These are phyloP conservation scores for Arthrobotrys conoides DNA, from an alignment of 2,329 filamentous ascomycete genomes.

Conservation along the genomic window DNA sequence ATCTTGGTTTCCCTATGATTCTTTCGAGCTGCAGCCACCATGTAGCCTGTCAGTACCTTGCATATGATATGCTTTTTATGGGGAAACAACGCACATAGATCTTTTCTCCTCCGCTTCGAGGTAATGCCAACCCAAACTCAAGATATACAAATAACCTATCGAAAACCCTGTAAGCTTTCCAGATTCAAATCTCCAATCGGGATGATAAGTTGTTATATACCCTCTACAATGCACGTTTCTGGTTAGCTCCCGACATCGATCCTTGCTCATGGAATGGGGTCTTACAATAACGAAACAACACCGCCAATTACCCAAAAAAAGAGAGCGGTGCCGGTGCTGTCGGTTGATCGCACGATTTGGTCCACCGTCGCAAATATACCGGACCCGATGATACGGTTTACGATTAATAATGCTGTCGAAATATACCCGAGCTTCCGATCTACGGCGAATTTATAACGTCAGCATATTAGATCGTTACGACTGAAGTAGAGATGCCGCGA, in stretches of 20 bases:
- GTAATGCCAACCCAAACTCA: constrained; percentile 76
- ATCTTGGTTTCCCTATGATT: constrained; percentile 73
- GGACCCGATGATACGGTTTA: constrained; percentile 75
- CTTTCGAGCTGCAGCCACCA: constrained; percentile 72
- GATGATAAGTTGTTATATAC: constrained; percentile 20
- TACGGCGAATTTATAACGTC: constrained; percentile 34
- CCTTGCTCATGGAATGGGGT: neutral
- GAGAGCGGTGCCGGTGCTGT: constrained; percentile 72
- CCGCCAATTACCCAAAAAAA: constrained; percentile 70
- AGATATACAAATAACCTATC: constrained; percentile 74
- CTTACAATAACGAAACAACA: constrained; percentile 58
- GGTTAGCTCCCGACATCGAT: constrained; percentile 20
- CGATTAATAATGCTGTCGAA: constrained; percentile 72
- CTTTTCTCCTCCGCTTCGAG: constrained; percentile 76
- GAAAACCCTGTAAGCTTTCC: constrained; percentile 34
- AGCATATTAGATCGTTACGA: constrained; percentile 14
- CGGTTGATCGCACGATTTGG: constrained; percentile 72
- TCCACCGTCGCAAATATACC: constrained; percentile 74
- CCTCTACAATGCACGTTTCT: constrained; percentile 32
- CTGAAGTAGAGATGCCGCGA: neutral
- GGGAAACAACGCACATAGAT: constrained; percentile 66
- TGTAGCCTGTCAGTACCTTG: constrained; percentile 27
- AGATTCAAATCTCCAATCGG: neutral
- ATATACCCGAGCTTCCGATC: constrained; percentile 71
- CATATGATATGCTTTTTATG: constrained; percentile 6